These are phyloP conservation scores for Penicillium diatomitis DNA, from an alignment of 495 filamentous ascomycete genomes.

Conservation along the genomic window DNA sequence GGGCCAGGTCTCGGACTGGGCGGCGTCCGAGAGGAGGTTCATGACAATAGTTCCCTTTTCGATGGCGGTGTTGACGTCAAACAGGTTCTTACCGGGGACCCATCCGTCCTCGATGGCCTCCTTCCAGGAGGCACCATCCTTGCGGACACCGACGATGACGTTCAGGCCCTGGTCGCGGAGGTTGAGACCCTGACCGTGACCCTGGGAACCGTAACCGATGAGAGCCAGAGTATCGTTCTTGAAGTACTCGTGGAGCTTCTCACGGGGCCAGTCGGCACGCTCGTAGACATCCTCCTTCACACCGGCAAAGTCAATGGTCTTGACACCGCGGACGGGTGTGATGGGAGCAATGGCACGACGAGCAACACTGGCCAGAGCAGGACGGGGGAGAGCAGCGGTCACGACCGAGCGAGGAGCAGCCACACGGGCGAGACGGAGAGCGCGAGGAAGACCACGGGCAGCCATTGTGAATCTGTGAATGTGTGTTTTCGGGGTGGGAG, in stretches of 20 bases:
- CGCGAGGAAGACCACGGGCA: constrained; percentile 72
- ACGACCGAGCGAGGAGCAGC: constrained; percentile 48
- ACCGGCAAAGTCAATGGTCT: constrained; percentile 78
- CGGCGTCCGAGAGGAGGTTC: constrained; percentile 96
- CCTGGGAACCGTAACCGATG: constrained; percentile 98
- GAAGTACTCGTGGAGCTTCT: constrained; percentile 99
- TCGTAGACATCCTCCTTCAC: constrained; percentile 90
- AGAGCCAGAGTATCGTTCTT: constrained; percentile 98
- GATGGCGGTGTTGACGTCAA: constrained; percentile 94
- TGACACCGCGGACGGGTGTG: constrained; percentile 41
- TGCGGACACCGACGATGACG: constrained; percentile 96
- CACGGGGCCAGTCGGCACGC: constrained; percentile 94
- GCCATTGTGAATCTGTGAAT: constrained; percentile 59
- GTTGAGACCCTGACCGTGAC: constrained; percentile 98
- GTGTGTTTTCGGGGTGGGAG: constrained; percentile 9
- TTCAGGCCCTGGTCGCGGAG: constrained; percentile 98
- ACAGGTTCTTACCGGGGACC: constrained; percentile 96
- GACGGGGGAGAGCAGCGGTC: constrained; percentile 35
- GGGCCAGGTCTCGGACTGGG: constrained; percentile 97
- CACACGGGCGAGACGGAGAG: constrained; percentile 68
- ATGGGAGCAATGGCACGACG: constrained; percentile 44
- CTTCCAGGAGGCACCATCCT: constrained; percentile 96
- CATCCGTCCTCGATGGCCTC: constrained; percentile 95
- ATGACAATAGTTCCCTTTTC: constrained; percentile 89
- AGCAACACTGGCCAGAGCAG: constrained; percentile 30